These are phyloP conservation scores for Diplodia corticola DNA, from an alignment of 2,329 filamentous ascomycete species.

Conservation along the genomic window DNA sequence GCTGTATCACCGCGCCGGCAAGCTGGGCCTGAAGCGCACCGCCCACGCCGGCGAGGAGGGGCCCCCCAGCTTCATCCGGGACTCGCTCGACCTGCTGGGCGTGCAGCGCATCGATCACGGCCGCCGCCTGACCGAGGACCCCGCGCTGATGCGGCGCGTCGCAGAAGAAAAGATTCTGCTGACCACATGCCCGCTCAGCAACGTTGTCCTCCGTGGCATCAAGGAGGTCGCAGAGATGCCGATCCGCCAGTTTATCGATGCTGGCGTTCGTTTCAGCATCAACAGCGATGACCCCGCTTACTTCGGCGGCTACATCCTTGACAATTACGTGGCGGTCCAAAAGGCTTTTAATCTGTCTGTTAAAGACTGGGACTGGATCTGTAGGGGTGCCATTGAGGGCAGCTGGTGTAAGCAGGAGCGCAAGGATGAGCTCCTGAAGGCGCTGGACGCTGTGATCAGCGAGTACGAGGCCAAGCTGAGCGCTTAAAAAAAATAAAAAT, in stretches of 20 bases:
- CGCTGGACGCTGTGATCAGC: slow-evolving; percentile 22
- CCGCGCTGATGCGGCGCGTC: slow-evolving; percentile 58
- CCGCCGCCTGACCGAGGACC: slow-evolving; percentile 63
- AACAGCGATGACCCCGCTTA: slow-evolving; percentile 76
- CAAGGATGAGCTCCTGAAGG: slow-evolving; percentile 58
- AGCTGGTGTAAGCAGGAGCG: slow-evolving; percentile 68
- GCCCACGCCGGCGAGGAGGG: slow-evolving; percentile 78
- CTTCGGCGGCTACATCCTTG: slow-evolving; percentile 73
- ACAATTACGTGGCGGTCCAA: slow-evolving; percentile 75
- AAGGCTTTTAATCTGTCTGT: slow-evolving; percentile 65
- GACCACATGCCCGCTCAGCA: slow-evolving; percentile 72
- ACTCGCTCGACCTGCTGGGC: slow-evolving; percentile 62
- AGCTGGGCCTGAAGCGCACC: slow-evolving; percentile 60
- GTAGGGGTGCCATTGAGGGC: slow-evolving; percentile 61
- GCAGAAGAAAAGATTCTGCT: slow-evolving; percentile 61
- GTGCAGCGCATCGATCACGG: slow-evolving; percentile 74
- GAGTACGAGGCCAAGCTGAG: slow-evolving; percentile 16
- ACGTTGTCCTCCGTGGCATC: slow-evolving; percentile 64
- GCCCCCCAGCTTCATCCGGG: slow-evolving; percentile 63
- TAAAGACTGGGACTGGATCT: slow-evolving; percentile 68
- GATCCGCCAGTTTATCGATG: slow-evolving; percentile 62
- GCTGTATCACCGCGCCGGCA: slow-evolving; percentile 58
- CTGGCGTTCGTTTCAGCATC: slow-evolving; percentile 67
- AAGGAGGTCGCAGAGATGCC: slow-evolving; percentile 57
- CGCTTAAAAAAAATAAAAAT: no score